Percentiles rank a stretch among this genome's conserved stretches.
Conservation (phyloP, 148 eudicot species). For the Chenopodium berlandieri region DNA sequence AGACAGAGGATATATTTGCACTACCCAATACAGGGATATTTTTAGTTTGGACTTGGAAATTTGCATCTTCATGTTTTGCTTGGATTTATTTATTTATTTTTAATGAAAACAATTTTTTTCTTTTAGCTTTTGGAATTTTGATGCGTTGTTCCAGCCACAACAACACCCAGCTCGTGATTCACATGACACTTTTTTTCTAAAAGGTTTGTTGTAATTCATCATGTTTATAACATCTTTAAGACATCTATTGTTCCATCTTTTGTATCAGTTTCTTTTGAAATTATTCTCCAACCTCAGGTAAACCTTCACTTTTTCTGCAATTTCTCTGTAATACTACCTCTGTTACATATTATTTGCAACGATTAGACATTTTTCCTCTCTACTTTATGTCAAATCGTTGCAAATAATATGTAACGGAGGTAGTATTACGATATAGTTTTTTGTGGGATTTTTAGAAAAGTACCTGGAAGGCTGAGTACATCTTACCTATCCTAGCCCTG, state of each 20-base stretch:
- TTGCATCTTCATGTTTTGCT: not conserved
- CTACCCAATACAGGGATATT: not conserved
- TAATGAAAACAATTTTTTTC: not conserved
- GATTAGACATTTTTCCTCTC: no score
- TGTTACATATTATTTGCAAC: no score
- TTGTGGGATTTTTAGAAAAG: not conserved
- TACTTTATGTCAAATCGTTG: no score
- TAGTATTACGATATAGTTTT: not conserved
- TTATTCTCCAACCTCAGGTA: not conserved
- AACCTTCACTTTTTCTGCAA: not conserved
- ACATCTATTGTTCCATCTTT: not conserved
- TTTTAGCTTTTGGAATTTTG: constrained; percentile 91
- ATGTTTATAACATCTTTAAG: not conserved
- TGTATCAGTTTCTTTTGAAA: not conserved
- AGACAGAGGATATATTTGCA: not conserved
- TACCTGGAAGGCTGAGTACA: not conserved
- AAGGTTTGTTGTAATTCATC: constrained; percentile 46
- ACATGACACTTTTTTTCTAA: constrained; percentile 87
- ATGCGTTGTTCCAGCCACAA: constrained; percentile 93
- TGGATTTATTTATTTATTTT: not conserved
- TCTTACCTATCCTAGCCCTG: not conserved
- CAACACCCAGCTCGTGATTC: constrained; percentile 99
- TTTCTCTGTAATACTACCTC: not conserved
- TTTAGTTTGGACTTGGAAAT: no score
- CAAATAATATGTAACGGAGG: no score